phyloP scores from a whole-genome alignment of 768 basidiomycete species.

The Russula lepida region DNA sequence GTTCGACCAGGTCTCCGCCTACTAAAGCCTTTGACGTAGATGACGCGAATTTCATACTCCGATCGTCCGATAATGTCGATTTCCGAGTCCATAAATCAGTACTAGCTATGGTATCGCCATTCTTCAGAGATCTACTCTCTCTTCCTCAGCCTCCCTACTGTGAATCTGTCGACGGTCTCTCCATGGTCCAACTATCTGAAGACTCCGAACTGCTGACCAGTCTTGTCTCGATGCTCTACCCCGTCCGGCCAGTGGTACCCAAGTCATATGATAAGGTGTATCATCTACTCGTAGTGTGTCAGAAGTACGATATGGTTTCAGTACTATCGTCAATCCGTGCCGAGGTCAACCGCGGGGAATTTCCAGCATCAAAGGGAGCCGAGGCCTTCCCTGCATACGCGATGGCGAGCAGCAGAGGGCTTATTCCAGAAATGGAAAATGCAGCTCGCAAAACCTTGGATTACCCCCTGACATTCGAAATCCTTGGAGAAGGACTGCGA shows the following conservation, averaged over 20 bases:
- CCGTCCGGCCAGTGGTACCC: neutral
- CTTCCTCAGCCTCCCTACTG: neutral
- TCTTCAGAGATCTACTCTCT: too few relatives aligned
- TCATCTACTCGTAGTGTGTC: too few relatives aligned
- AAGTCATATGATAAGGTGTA: neutral
- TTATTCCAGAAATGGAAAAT: too few relatives aligned
- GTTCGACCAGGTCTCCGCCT: neutral
- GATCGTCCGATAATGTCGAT: neutral
- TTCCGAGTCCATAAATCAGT: slow-evolving; percentile 8
- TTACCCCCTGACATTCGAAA: neutral
- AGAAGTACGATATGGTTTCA: too few relatives aligned
- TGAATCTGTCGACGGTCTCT: neutral
- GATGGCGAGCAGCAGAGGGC: too few relatives aligned
- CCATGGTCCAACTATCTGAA: neutral
- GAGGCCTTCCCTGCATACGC: too few relatives aligned
- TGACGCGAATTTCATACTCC: neutral
- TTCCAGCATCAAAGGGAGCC: too few relatives aligned
- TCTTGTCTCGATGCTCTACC: slow-evolving; percentile 7
- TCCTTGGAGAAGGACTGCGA: neutral
- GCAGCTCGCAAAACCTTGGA: neutral
- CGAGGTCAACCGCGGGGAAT: too few relatives aligned
- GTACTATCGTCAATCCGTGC: too few relatives aligned
- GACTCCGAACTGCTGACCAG: neutral
- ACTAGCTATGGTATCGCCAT: too few relatives aligned
- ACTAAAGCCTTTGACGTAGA: neutral